Base-by-base conservation (phyloP, 2,329 filamentous ascomycete genomes). In the Phialophora tarda region DNA sequence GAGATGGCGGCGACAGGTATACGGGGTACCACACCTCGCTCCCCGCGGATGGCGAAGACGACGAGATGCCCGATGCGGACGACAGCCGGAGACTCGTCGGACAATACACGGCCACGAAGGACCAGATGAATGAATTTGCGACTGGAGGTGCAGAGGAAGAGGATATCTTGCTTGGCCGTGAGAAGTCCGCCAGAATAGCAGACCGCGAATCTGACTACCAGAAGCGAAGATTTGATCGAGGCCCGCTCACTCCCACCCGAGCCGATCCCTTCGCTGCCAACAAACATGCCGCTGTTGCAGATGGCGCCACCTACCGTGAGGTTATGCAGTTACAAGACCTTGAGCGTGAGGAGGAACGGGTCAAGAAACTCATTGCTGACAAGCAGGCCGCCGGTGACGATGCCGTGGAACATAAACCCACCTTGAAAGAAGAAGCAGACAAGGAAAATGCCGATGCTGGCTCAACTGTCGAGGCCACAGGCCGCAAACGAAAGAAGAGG, bases 201-300 rank as follows among this genome's bases (percentile, higher is more conserved):
- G 94, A 96, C 76, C 90, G 95, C 74, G 94, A 98, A 82, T 96
- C 93, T 70, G 94, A 98, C 76, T 99, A 99, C 77, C 96, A 99
- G 81, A 97, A 96, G 81, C 91, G 93, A 71, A 89, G 93, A 66
- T 96, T 96, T 78, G 89, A 97, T 77, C 92, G 95, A 68, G 89
- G 87, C 60, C 75, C 78, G 54, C 84, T 98, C 69, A 95, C 92
- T 24, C 93, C 93, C 4, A 93, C 91, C 8, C 89, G 92, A 74
- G 91, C 89, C 68, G 93, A 97, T 76, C 89, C 92, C 32, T 96
- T 96, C 75, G 90, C 91, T 28, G 87, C 89, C 70, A 91, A 93
- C 75, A 83, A 87, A 69, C 86, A 91, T 76, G 87, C 85, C 56
- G 88, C 88, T 65, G 86, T 85, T 26, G 61, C 65, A 28, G 82